Conservation (phyloP, 2,329 filamentous ascomycete species). For the Penicillium thymicola region DNA sequence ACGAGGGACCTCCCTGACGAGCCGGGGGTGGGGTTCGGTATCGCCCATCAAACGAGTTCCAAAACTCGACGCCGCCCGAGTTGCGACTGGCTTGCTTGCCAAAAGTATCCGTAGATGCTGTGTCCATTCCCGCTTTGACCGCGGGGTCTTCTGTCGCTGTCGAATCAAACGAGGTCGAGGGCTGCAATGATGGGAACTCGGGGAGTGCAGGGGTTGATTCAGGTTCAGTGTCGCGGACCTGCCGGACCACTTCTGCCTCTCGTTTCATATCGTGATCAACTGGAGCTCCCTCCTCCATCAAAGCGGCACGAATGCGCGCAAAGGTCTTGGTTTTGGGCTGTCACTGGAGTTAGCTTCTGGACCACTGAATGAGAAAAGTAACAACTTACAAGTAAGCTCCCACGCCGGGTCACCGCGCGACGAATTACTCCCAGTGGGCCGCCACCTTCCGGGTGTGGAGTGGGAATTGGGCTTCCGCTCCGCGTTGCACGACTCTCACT, state of each 20-base stretch:
- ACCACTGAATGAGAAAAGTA: neutral
- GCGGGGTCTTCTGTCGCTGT: conserved; percentile 14
- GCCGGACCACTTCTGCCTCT: conserved; percentile 92
- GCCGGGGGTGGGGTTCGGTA: conserved; percentile 63
- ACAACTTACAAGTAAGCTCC: conserved; percentile 74
- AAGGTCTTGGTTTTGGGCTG: conserved; percentile 97
- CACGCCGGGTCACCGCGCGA: conserved; percentile 77
- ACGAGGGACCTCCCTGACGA: conserved; percentile 55
- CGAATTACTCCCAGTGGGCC: conserved; percentile 73
- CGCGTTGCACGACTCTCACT: conserved; percentile 54
- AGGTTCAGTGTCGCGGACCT: conserved; percentile 86
- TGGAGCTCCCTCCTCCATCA: conserved; percentile 83
- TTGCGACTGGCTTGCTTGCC: conserved; percentile 71
- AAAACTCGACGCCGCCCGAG: conserved; percentile 69
- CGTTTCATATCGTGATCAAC: conserved; percentile 84
- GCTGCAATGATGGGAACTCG: conserved; percentile 52
- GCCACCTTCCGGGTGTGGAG: conserved; percentile 43
- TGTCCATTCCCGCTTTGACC: conserved; percentile 34
- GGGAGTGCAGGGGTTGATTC: conserved; percentile 41
- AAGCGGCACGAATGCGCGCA: conserved; percentile 82
- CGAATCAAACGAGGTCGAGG: conserved; percentile 25
- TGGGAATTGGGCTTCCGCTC: conserved; percentile 35
- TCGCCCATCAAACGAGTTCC: conserved; percentile 74
- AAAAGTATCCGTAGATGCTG: conserved; percentile 65
- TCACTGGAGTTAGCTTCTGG: neutral